These are phyloP conservation scores for Paecilomyces sp. DNA, from an alignment of 2,329 filamentous ascomycete genomes.

Conservation along the genomic window DNA sequence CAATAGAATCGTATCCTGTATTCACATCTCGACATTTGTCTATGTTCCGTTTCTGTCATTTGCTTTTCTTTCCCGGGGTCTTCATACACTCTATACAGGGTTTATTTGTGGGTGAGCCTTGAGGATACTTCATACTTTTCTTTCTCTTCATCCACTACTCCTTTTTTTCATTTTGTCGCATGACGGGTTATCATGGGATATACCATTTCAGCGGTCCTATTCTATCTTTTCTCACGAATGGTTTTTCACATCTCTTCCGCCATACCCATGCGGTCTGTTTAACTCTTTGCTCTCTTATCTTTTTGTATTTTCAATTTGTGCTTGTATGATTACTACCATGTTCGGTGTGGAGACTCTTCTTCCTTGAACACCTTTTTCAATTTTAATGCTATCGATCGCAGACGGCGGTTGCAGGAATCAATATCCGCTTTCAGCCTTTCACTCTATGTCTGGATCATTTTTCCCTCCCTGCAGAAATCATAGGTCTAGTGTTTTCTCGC, in stretches of 20 bases:
- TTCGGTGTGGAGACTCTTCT: not conserved
- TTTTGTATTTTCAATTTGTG: not conserved
- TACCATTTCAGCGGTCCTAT: not conserved
- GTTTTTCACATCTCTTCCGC: not conserved
- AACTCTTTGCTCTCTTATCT: not conserved
- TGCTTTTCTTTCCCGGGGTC: not conserved
- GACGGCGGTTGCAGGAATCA: not conserved
- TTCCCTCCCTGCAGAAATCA: not conserved
- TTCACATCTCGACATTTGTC: not conserved
- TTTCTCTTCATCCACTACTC: not conserved
- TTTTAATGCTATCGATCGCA: not conserved
- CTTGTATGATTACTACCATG: not conserved
- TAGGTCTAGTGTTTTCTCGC: not conserved
- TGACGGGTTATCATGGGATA: not conserved
- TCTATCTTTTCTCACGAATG: not conserved
- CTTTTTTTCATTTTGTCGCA: not conserved
- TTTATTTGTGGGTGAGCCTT: not conserved
- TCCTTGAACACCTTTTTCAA: not conserved
- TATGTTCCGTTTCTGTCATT: conserved; percentile 3
- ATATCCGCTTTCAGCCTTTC: not conserved
- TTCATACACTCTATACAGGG: not conserved
- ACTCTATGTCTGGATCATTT: not conserved
- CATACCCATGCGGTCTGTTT: not conserved
- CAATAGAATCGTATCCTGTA: not conserved
- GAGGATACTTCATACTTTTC: not conserved